Evolutionary conservation across 2,329 filamentous ascomycete species (phyloP), one percentile per base, ranked within the genome.

Genomic region (Pseudogymnoascus sp.): DNA sequence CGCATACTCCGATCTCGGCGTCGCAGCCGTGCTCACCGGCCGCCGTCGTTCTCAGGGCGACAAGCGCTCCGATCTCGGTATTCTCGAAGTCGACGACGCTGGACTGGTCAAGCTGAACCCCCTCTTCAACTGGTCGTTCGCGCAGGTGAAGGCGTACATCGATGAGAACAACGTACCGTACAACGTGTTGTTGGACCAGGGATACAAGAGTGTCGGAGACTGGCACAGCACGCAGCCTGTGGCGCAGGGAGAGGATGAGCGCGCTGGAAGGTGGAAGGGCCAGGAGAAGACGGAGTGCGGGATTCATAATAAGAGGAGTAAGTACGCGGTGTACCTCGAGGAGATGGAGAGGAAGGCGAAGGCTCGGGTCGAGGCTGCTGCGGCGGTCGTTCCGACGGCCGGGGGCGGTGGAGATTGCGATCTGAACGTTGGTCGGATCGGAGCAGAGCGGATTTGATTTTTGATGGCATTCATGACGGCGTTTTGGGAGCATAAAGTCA

Each of bases 161-260:
- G 84, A 87, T 70, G 87, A 89, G 71, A 85, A 97, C 80, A 78
- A 91, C 65, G 92, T 99, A 3, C 95, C 95, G 0, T 97, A 96
- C 82, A 99, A 99, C 75, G 87, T 84, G 65, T 84, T 99, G 31
- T 84, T 99, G 55, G 91, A 97, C 78, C 83, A 81, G 64, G 95
- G 95, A n/a, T 99, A 99, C 83, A 97, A 97, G 83, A 96, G 91
- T 67, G 83, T 99, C 66, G 95, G 95, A 65, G 95, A 99, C 81
- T 97, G 93, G 91, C 95, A 99, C 82, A 96, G 92, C 60, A 99
- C 95, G 3, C 88, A 86, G 69, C 93, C 95, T 11, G 92, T 97
- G 65, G 86, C 83, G 66, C 91, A 93, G 64, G 90, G 90, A 67
- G 95, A 99, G 78, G 95, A 97, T 71, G 95, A 99, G 84, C 88